Evolutionary conservation across 2,329 filamentous ascomycete genomes (phyloP), one percentile per base, ranked within the genome.

Genomic region (Rhinocladiella mackenziei): DNA sequence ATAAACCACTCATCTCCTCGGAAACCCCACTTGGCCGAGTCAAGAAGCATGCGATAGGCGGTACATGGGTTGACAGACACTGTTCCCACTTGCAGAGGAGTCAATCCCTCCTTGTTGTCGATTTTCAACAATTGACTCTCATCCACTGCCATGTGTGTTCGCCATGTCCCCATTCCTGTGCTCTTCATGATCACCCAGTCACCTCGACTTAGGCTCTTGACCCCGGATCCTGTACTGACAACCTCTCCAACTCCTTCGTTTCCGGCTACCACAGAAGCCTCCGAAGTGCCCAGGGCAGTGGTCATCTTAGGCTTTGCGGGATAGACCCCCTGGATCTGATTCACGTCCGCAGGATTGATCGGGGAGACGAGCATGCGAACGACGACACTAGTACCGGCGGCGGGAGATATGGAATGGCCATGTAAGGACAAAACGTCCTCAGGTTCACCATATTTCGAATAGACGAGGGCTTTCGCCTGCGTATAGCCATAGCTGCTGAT

Each of bases 281-380:
- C 72, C 1, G 80, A 56, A 0, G 89, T 96, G 44, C 89, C 86
- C 42, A 98, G 79, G 1, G 79, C 67, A 4, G 81, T 82, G 13
- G 80, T 82, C 67, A 94, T 89, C 32, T 77, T 72, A 0, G 89
- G 89, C 63, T 88, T 88, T 33, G 81, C 81, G 50, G 91, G 91
- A 70, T 98, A 98, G 3, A 91, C 89, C 55, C 92, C 92, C 72
- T 98, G 92, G 60, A 98, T 86, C 60, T 91, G 91, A 73, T 98
- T 98, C 66, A 98, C 86, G 69, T 98, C 92, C 60, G 92, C 89
- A 17, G 92, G 92, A 71, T 98, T 98, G 66, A 98, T 87, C 45
- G 92, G 88, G 1, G 89, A 81, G 22, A 89, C 86, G 58, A 98
- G 86, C 58, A 92, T 83, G 65, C 88, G 87, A 48, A 98, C 73